phyloP scores from a whole-genome alignment of 768 basidiomycete species.

The Amanita jacksonii region DNA sequence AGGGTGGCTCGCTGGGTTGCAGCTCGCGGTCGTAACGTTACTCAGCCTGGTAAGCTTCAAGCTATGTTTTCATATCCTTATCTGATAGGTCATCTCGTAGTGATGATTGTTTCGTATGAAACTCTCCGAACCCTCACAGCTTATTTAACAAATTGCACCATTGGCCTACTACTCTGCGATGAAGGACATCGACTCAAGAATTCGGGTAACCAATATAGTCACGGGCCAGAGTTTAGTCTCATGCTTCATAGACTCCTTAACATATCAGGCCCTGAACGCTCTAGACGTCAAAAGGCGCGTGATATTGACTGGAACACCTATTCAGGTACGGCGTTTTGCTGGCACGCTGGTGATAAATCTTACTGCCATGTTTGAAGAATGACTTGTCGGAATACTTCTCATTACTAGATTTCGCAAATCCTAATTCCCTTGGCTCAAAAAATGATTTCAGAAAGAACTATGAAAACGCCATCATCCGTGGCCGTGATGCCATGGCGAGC shows the following conservation, averaged over 20 bases:
- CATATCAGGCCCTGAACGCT: constrained; percentile 74
- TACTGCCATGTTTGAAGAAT: constrained; percentile 40
- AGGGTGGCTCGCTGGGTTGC: constrained; percentile 86
- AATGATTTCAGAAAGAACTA: constrained; percentile 94
- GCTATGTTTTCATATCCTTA: not conserved
- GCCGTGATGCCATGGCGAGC: constrained; percentile 81
- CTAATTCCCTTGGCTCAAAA: constrained; percentile 79
- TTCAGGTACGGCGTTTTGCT: constrained; percentile 43
- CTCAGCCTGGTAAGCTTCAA: constrained; percentile 64
- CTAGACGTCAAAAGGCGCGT: constrained; percentile 86
- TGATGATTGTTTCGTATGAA: constrained; percentile 99
- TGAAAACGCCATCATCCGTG: constrained; percentile 84
- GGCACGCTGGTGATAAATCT: not conserved
- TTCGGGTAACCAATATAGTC: constrained; percentile 44
- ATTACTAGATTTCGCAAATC: constrained; percentile 87
- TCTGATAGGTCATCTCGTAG: constrained; percentile 28
- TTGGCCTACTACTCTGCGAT: constrained; percentile 92
- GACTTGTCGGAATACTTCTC: constrained; percentile 94
- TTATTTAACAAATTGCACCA: constrained; percentile 68
- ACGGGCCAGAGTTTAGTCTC: not conserved
- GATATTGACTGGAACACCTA: constrained; percentile 90
- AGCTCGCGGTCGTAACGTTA: constrained; percentile 81
- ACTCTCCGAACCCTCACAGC: constrained; percentile 75
- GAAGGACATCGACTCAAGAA: constrained; percentile 98
- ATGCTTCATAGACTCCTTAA: constrained; percentile 57